Conservation (phyloP, 495 filamentous ascomycete species). For the Cercophora newfieldiana region DNA sequence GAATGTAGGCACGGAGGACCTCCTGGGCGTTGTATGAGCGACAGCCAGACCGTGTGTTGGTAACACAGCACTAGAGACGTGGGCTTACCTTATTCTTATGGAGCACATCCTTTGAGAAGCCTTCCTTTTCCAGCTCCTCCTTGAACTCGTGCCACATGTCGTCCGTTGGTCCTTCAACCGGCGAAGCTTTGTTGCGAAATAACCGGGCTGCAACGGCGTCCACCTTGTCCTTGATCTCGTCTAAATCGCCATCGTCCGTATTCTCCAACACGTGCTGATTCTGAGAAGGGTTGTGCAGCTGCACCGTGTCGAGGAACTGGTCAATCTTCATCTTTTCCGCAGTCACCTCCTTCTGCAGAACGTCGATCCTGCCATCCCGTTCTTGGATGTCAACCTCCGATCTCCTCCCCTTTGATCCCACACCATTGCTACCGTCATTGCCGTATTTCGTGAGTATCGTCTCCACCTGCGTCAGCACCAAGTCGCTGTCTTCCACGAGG, state of each 20-base stretch:
- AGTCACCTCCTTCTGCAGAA: constrained; percentile 38
- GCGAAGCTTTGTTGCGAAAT: constrained; percentile 37
- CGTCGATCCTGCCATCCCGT: constrained; percentile 34
- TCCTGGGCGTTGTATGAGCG: constrained; percentile 35
- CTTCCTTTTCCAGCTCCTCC: constrained; percentile 51
- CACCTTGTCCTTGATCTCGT: constrained; percentile 51
- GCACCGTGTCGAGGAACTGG: constrained; percentile 49
- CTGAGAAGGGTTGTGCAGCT: constrained; percentile 42
- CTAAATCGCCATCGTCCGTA: constrained; percentile 32
- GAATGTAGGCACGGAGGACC: constrained; percentile 55
- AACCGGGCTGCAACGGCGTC: constrained; percentile 51
- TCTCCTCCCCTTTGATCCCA: background rate
- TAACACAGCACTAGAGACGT: background rate
- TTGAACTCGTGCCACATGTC: constrained; percentile 56
- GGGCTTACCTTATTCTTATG: constrained; percentile 50
- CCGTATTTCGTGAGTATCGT: constrained; percentile 45
- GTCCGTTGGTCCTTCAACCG: constrained; percentile 44
- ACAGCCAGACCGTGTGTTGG: background rate
- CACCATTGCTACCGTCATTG: constrained; percentile 17
- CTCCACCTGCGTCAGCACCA: constrained; percentile 49
- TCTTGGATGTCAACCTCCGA: constrained; percentile 33
- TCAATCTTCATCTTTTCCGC: constrained; percentile 46
- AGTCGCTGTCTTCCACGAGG: constrained; percentile 52
- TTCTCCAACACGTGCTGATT: constrained; percentile 27
- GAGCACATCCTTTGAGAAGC: constrained; percentile 52